Base-by-base conservation (phyloP, 164 flowering plant genomes). In the Liquidambar formosana region DNA sequence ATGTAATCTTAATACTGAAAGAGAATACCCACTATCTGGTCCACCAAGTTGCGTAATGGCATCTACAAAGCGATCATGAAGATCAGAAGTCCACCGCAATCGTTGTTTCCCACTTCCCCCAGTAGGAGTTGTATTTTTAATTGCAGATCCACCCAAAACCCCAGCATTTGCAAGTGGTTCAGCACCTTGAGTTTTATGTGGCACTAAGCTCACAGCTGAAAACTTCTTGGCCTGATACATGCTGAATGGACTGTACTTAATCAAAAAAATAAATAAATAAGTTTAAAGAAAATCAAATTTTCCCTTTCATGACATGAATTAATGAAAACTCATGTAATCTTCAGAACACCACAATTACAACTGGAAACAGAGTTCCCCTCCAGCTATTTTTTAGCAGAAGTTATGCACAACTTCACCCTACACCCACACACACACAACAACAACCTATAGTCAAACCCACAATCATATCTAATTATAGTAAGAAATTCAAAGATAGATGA, bases 1-100 rank as follows among this genome's bases (percentile, higher is more conserved):
- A 33, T 33, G 28, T 43, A 57, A 14, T 22, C 47, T 22, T n/a
- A 57, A 23, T 26, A 68, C 64, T 70, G 5, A 69, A 67, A 58
- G 65, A 73, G 78, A 71, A 78, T 80, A 87, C 89, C 83, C 86
- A 87, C 89, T 81, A 70, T 87, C 92, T 74, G 92, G 92, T 82
- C 92, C 92, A 62, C 92, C 92, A 5, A 87, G 92, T 64, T 87
- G 92, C 0, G 89, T 72, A 63, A 87, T 87, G 23, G 92, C 92
- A 68, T 87, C 89, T 43, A 85, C 89, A 77, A 87, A 87, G 33
- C 92, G 83, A 25, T 87, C 88, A 76, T 87, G 92, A 64, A 87
- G 86, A 70, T 87, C 89, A 22, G 88, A 72, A 48, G 88, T 87
- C 92, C 92, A 87, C 10, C 92, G 80, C 71, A 87, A 69, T 14